Evolutionary conservation across 2,329 filamentous ascomycete species (phyloP), one percentile per base, ranked within the genome.

Genomic region (Mycosphaerella sp.): DNA sequence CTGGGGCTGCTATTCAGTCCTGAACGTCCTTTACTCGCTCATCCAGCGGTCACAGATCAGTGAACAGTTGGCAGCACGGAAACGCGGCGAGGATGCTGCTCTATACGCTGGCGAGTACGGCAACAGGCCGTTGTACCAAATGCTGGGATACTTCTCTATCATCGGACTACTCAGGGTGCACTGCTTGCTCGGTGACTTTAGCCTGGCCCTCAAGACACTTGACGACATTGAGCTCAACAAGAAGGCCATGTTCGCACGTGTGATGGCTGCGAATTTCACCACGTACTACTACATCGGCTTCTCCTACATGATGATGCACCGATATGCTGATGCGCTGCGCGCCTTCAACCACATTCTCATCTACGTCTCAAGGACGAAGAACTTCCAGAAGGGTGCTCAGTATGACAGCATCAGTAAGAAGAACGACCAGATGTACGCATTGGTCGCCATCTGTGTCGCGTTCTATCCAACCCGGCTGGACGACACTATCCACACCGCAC

Each of bases 241-340:
- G 82, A 97, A 97, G 81, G 91, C 93, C 74, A 97, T 97, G 89
- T 98, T 98, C 73, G 92, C 93, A 60, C 89, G 93, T 63, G 93
- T 98, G 72, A 97, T 98, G 93, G 92, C 93, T 51, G 93, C 93
- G 55, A 93, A 98, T 80, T 97, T 97, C 79, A 96, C 92, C 64
- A 98, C 93, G 62, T 98, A 97, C 83, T 98, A 98, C 84, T 97
- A 97, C 73, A 92, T 98, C 60, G 93, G 93, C 65, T 98, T 98
- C 84, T 95, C 89, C 65, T 98, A 98, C 86, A 97, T 98, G 92
- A 98, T 98, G 93, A 95, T 97, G 89, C 90, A 93, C 78, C 89
- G 93, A 72, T 98, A 98, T 73, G 89, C 90, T 75, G 93, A 98
- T 75, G 93, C 93, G 73, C 96, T 98, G 78, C 90, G 92, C 81